Evolutionary conservation across 805 yeast genomes (phyloP).

Genomic region (Lachancea kluyveri): DNA sequence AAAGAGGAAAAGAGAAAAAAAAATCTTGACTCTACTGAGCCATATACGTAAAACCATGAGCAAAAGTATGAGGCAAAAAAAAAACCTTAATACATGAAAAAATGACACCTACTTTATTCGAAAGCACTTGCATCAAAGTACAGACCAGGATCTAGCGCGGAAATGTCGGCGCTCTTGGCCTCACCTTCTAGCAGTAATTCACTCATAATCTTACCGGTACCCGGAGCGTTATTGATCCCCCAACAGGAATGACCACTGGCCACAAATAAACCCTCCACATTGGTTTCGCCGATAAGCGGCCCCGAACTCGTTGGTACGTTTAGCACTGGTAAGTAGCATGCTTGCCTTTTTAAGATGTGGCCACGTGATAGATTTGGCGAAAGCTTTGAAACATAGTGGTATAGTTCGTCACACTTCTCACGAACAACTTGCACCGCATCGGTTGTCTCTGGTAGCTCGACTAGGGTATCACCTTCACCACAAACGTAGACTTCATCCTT

Average conservation of each 20-base stretch:
- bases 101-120: too few species aligned
- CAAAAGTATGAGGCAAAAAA: too few species aligned
- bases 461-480: slow-evolving; percentile 92
- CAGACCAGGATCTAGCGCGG: slow-evolving; percentile 77
- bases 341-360: slow-evolving; percentile 74
- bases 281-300: slow-evolving; percentile 91
- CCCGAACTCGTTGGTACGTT: slow-evolving; percentile 92
- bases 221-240: slow-evolving; percentile 98
- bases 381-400: slow-evolving; percentile 70
- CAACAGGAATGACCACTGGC: slow-evolving; percentile 97
- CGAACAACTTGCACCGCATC: slow-evolving; percentile 87
- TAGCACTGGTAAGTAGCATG: slow-evolving; percentile 90
- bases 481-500: slow-evolving; percentile 94
- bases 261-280: slow-evolving; percentile 66
- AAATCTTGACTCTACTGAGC: too few species aligned
- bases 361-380: slow-evolving; percentile 68
- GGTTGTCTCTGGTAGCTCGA: slow-evolving; percentile 87
- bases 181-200: slow-evolving; percentile 83
- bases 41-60: too few species aligned
- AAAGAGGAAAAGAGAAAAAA: too few species aligned
- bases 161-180: slow-evolving; percentile 68
- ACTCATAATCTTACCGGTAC: slow-evolving; percentile 88
- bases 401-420: slow-evolving; percentile 83
- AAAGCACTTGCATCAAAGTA: slow-evolving; percentile 68
- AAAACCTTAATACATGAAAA: too few species aligned